Conservation (phyloP, 2,329 filamentous ascomycete genomes). For the Amauroascus verrucosus region DNA sequence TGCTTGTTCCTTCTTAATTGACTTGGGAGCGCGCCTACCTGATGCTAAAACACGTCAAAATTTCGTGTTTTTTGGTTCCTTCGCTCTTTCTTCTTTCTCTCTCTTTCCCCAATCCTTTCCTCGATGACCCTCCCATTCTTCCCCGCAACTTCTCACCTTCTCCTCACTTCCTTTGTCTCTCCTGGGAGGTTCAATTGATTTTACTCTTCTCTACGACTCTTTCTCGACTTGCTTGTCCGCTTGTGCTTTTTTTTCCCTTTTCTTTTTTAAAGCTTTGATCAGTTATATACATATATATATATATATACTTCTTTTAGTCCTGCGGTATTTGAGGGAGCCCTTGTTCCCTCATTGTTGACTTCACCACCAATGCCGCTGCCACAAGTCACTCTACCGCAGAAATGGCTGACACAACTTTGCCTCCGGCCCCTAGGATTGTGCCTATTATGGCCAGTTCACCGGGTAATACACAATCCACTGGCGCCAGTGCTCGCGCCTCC, state of each 20-base stretch:
- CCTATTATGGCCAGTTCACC: conserved; percentile 29
- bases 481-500: conserved; percentile 13
- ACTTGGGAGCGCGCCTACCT: neutral
- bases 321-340: conserved; percentile 6
- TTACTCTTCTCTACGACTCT: neutral
- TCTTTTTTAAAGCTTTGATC: neutral
- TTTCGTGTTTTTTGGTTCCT: conserved; percentile 1
- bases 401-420: conserved; percentile 29
- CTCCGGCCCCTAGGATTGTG: conserved; percentile 33
- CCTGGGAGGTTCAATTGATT: neutral
- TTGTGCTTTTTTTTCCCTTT: neutral
- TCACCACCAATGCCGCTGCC: conserved; percentile 23
- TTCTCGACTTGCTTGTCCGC: neutral
- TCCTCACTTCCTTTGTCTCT: neutral
- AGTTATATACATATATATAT: neutral
- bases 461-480: conserved; percentile 18
- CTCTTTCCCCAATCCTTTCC: neutral
- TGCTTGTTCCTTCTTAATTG: neutral
- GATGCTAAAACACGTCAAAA: neutral
- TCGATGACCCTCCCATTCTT: neutral
- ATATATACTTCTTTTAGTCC: neutral
- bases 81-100: neutral
- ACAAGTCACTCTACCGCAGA: conserved; percentile 24
- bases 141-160: neutral
- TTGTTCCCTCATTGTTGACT: conserved; percentile 7